Evolutionary conservation across 2,329 filamentous ascomycete genomes (phyloP).

Genomic region (Sporothrix brasiliensis): DNA sequence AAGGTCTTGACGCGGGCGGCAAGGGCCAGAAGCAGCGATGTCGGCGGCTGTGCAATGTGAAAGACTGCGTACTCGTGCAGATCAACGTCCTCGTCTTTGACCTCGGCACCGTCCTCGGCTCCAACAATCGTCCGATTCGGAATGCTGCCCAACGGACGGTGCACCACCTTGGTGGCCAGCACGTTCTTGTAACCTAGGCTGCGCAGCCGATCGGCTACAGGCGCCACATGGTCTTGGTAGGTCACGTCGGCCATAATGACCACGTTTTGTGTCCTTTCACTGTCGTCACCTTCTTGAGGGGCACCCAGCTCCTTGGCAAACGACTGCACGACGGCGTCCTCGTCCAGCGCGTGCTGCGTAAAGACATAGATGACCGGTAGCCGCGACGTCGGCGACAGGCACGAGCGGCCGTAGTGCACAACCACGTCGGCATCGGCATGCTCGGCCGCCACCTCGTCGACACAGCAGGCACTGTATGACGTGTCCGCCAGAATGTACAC

Average conservation of each 20-base stretch:
- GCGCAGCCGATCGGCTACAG: slow-evolving; percentile 58
- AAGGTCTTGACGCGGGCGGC: slow-evolving; percentile 78
- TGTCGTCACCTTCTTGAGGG: slow-evolving; percentile 54
- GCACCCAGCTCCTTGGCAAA: slow-evolving; percentile 72
- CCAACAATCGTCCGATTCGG: slow-evolving; percentile 73
- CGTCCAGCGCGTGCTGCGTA: slow-evolving; percentile 70
- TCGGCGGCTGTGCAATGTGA: slow-evolving; percentile 76
- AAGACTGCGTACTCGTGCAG: slow-evolving; percentile 75
- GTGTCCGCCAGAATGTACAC: slow-evolving; percentile 92
- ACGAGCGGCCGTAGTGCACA: slow-evolving; percentile 91
- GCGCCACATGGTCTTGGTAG: slow-evolving; percentile 73
- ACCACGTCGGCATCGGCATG: slow-evolving; percentile 89
- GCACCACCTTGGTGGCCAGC: slow-evolving; percentile 70
- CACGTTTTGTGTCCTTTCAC: slow-evolving; percentile 48
- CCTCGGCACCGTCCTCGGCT: slow-evolving; percentile 27
- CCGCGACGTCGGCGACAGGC: slow-evolving; percentile 84
- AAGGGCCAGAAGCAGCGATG: slow-evolving; percentile 82
- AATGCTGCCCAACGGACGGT: slow-evolving; percentile 76
- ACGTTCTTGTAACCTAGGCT: slow-evolving; percentile 69
- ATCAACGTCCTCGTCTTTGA: slow-evolving; percentile 45
- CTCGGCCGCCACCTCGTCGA: slow-evolving; percentile 94
- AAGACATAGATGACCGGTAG: slow-evolving; percentile 91
- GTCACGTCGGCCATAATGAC: slow-evolving; percentile 89
- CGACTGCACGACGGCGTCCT: slow-evolving; percentile 57
- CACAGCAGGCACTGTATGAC: slow-evolving; percentile 94